Percentiles rank a stretch among this genome's conserved stretches.
These are phyloP conservation scores for Eremochloa ophiuroides DNA, from an alignment of 176 grass and related monocot genomes.

Conservation along the genomic window DNA sequence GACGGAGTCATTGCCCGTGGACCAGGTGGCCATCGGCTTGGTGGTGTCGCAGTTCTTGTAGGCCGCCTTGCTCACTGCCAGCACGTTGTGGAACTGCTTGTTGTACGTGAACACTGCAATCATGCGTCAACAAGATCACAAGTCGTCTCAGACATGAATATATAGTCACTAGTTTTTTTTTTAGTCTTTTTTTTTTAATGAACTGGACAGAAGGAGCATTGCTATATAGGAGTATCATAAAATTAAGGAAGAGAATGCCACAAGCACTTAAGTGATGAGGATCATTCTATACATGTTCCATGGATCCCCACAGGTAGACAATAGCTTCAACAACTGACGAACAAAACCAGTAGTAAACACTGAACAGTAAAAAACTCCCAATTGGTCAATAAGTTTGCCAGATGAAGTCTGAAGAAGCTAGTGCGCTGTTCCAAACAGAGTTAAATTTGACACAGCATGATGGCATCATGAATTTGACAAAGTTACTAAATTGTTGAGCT, in stretches of 20 bases:
- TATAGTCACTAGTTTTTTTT: neutral
- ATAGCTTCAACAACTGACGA: neutral
- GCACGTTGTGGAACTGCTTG: constrained; percentile 80
- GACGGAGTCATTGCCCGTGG: constrained; percentile 78
- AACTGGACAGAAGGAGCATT: neutral
- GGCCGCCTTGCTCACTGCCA: constrained; percentile 69
- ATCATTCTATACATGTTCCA: neutral
- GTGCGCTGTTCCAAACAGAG: neutral
- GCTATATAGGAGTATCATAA: neutral
- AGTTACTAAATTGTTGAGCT: neutral
- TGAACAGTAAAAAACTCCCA: neutral
- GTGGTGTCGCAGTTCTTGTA: constrained; percentile 53
- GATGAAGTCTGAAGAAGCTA: neutral
- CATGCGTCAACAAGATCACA: neutral
- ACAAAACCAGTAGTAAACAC: neutral
- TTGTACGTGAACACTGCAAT: constrained; percentile 78
- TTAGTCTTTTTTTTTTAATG: neutral
- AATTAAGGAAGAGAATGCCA: neutral
- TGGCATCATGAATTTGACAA: neutral
- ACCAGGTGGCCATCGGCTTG: constrained; percentile 55
- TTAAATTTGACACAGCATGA: neutral
- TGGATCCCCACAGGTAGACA: neutral
- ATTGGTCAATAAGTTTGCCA: neutral
- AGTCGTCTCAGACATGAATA: neutral
- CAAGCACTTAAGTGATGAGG: neutral